Percentiles rank a stretch among this genome's conserved stretches.
phyloP scores from a whole-genome alignment of 371 early-diverging fungal species.

The Phascolomyces articulosus region DNA sequence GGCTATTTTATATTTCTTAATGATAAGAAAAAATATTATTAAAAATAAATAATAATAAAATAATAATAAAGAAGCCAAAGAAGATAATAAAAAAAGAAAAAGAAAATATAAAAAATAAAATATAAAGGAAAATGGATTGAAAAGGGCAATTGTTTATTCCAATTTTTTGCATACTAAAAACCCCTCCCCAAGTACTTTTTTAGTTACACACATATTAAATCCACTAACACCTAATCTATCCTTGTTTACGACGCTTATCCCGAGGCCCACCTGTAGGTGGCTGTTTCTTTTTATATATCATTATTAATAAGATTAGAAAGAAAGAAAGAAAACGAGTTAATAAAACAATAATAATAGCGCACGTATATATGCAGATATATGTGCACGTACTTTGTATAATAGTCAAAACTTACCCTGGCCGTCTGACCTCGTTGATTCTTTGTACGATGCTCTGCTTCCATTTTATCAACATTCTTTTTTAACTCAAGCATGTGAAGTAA shows the following conservation, averaged over 20 bases:
- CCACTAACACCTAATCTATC: slow-evolving; percentile 6
- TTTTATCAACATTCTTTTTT: slow-evolving; percentile 81
- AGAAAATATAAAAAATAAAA: background rate
- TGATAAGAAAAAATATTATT: background rate
- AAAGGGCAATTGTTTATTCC: slow-evolving; percentile 4
- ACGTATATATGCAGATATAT: background rate
- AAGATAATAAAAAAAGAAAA: background rate
- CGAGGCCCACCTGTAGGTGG: slow-evolving; percentile 4
- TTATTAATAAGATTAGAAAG: background rate
- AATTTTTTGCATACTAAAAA: background rate
- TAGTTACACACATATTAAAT: background rate
- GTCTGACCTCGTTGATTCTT: slow-evolving; percentile 6
- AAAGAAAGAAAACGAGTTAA: background rate
- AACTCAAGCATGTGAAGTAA: slow-evolving; percentile 80
- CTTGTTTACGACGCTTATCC: slow-evolving; percentile 15
- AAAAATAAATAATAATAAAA: background rate
- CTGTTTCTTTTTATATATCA: background rate
- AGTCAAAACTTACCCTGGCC: background rate
- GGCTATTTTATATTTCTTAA: background rate
- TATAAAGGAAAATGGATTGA: too few relatives aligned
- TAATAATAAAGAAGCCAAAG: background rate
- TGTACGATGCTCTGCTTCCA: slow-evolving; percentile 67
- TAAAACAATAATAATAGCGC: background rate
- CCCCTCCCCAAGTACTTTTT: background rate
- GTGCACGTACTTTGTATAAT: background rate